phyloP scores from a whole-genome alignment of 768 basidiomycete species.

The Hortiboletus flavorubellus region DNA sequence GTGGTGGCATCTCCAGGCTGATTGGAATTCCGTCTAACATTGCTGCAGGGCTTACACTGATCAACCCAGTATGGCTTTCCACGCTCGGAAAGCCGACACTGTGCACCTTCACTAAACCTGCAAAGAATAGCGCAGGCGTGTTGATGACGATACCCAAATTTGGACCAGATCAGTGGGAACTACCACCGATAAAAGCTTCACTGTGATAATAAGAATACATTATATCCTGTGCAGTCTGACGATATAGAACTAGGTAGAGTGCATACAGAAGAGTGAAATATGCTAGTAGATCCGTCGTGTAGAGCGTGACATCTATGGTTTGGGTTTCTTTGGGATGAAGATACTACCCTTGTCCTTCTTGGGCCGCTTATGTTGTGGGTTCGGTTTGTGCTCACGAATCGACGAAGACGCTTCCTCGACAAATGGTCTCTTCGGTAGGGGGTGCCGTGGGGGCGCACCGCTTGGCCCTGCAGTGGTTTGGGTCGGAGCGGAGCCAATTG shows the following conservation, averaged over 20 bases:
- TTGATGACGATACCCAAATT: conserved; percentile 81
- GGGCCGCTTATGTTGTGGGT: conserved; percentile 29
- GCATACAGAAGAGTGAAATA: background rate
- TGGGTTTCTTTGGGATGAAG: conserved; percentile 63
- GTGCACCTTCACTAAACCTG: conserved; percentile 87
- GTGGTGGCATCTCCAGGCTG: conserved; percentile 7
- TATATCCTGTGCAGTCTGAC: conserved; percentile 6
- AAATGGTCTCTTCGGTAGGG: conserved; percentile 22
- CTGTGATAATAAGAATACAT: conserved; percentile 21
- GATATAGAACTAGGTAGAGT: conserved; percentile 6
- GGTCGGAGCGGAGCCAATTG: background rate
- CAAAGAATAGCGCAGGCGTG: conserved; percentile 62
- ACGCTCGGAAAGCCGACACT: conserved; percentile 72
- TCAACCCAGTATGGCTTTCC: conserved; percentile 88
- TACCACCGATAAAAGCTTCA: conserved; percentile 54
- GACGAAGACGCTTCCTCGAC: conserved; percentile 17
- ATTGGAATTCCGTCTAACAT: background rate
- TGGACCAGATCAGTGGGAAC: conserved; percentile 82
- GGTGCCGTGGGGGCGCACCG: conserved; percentile 7
- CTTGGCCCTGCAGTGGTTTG: conserved; percentile 3
- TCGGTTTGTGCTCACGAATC: conserved; percentile 21
- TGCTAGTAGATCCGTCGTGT: background rate
- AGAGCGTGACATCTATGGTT: conserved; percentile 18
- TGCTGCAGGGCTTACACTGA: conserved; percentile 65
- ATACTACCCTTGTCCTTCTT: conserved; percentile 38